Percentiles rank a stretch among this genome's conserved stretches.
These are phyloP conservation scores for Alloascoidea hylecoeti DNA, from an alignment of 805 yeast genomes.

Conservation along the genomic window DNA sequence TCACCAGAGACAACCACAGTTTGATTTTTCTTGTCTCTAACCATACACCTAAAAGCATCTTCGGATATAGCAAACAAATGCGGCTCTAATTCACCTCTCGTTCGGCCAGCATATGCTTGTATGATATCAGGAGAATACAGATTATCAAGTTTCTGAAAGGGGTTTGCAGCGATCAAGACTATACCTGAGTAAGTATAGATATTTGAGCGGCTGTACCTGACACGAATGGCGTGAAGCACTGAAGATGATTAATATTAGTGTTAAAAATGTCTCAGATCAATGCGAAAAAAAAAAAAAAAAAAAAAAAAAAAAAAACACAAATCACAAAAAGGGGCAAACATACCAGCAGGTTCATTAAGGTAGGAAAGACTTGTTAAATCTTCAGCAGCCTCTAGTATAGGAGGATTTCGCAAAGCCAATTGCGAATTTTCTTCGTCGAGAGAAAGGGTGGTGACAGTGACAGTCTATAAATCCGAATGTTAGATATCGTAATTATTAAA, in stretches of 20 bases:
- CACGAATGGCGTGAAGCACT: slow-evolving; percentile 83
- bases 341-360: slow-evolving; percentile 77
- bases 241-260: not conserved
- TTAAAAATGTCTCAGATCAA: not conserved
- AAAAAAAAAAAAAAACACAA: not conserved
- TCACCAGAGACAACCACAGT: slow-evolving; percentile 96
- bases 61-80: slow-evolving; percentile 96
- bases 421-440: not conserved
- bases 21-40: slow-evolving; percentile 71
- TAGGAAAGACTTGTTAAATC: slow-evolving; percentile 88
- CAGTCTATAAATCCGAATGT: not conserved
- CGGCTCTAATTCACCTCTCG: slow-evolving; percentile 92
- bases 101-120: slow-evolving; percentile 86
- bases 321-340: slow-evolving; percentile 1
- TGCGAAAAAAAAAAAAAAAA: not conserved
- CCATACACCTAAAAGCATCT: slow-evolving; percentile 94
- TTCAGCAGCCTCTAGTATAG: slow-evolving; percentile 83
- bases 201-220: slow-evolving; percentile 78
- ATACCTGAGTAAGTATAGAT: slow-evolving; percentile 96
- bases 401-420: slow-evolving; percentile 70
- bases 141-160: slow-evolving; percentile 86
- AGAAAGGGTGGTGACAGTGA: not conserved
- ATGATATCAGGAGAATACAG: slow-evolving; percentile 85
- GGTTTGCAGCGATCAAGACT: slow-evolving; percentile 91
- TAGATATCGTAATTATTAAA: not conserved